Evolutionary conservation across 148 eudicot genomes (phyloP).

Genomic region (Chenopodium album): DNA sequence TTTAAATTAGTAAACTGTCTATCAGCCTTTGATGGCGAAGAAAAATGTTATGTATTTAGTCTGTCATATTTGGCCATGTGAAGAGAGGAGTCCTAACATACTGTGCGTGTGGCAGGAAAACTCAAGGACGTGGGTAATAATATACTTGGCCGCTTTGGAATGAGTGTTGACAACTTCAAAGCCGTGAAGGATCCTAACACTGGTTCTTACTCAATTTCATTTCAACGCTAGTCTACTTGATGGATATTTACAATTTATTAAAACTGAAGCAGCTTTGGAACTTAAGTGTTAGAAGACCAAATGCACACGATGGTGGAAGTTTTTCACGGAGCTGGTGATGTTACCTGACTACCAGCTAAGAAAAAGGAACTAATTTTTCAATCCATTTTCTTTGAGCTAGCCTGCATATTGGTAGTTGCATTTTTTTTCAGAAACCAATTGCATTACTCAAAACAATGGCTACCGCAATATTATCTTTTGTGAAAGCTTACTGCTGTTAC

Average conservation of each 20-base stretch:
- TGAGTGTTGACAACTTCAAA: constrained; percentile 96
- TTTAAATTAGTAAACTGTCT: not conserved
- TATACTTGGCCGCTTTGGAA: constrained; percentile 86
- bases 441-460: not conserved
- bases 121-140: constrained; percentile 86
- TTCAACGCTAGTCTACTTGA: constrained; percentile 43
- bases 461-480: not conserved
- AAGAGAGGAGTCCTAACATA: not conserved
- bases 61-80: not conserved
- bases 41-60: not conserved
- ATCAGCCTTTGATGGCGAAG: not conserved
- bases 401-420: not conserved
- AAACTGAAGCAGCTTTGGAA: not conserved
- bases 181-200: constrained; percentile 92
- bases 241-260: not conserved
- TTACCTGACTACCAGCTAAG: not conserved
- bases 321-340: constrained; percentile 6
- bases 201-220: constrained; percentile 82
- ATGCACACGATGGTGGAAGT: constrained; percentile 17
- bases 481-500: not conserved
- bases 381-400: not conserved
- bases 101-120: constrained; percentile 54
- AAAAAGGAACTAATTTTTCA: not conserved
- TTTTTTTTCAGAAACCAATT: constrained; percentile 11
- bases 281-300: not conserved